Conservation (phyloP, 2,329 filamentous ascomycete species). For the Aspergillus sp. region DNA sequence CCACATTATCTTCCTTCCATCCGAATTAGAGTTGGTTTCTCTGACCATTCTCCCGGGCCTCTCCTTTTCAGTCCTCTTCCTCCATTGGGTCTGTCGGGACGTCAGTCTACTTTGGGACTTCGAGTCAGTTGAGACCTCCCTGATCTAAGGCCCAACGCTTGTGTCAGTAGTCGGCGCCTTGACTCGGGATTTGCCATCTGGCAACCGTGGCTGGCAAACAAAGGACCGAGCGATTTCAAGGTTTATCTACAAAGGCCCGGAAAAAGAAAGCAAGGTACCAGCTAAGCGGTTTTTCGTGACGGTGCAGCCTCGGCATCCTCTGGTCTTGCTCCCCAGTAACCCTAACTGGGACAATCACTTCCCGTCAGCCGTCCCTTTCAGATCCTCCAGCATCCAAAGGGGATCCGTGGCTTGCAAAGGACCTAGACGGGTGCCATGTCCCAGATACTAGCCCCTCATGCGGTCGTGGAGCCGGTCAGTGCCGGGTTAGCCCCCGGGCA, state of each 20-base stretch:
- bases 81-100: too few species aligned
- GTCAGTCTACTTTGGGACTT: too few species aligned
- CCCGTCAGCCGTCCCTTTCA: too few species aligned
- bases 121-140: too few species aligned
- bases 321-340: too few species aligned
- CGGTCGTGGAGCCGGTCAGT: constrained; percentile 4
- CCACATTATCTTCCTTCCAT: not conserved
- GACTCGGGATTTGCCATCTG: not conserved
- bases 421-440: constrained; percentile 10
- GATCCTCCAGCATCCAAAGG: not conserved
- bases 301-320: too few species aligned
- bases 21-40: not conserved
- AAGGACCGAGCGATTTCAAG: not conserved
- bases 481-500: constrained; percentile 15
- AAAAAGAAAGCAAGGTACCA: too few species aligned
- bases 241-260: too few species aligned
- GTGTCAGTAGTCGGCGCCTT: not conserved
- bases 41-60: not conserved
- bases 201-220: not conserved
- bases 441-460: constrained; percentile 9
- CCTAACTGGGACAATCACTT: not conserved
- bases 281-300: too few species aligned
- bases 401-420: too few species aligned
- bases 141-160: not conserved
- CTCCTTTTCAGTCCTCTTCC: not conserved